Percentiles rank a stretch among this genome's conserved stretches.
These are phyloP conservation scores for Cytospora mali DNA, from an alignment of 2,329 filamentous ascomycete species.

Conservation along the genomic window DNA sequence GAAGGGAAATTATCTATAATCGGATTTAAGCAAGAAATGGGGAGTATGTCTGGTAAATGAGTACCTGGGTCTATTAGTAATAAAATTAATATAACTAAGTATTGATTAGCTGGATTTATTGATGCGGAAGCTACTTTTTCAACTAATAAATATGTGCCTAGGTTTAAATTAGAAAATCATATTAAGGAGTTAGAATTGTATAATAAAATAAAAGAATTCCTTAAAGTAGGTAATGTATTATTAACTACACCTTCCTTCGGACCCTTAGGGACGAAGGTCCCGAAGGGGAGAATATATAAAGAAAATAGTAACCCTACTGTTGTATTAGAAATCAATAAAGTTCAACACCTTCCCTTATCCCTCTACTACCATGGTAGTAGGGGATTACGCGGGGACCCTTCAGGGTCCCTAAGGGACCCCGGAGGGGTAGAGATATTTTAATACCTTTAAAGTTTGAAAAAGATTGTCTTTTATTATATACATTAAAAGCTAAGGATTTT, in stretches of 20 bases:
- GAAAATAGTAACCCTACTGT: slow-evolving; percentile 27
- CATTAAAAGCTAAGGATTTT: neutral
- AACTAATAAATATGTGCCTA: slow-evolving; percentile 15
- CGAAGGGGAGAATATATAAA: slow-evolving; percentile 22
- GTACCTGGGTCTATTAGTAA: slow-evolving; percentile 25
- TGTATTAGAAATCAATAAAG: slow-evolving; percentile 27
- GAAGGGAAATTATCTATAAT: slow-evolving; percentile 20
- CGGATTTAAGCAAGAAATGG: slow-evolving; percentile 11
- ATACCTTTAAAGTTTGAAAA: slow-evolving; percentile 18
- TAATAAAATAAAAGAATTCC: slow-evolving; percentile 28
- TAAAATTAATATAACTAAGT: slow-evolving; percentile 28
- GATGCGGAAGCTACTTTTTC: slow-evolving; percentile 23
- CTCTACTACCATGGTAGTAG: no score
- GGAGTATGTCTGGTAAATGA: slow-evolving; percentile 22
- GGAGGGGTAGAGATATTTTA: slow-evolving; percentile 24
- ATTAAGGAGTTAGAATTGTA: slow-evolving; percentile 27
- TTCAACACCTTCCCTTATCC: slow-evolving; percentile 22
- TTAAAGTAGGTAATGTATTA: slow-evolving; percentile 27
- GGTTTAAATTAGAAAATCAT: slow-evolving; percentile 25
- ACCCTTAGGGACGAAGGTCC: no score
- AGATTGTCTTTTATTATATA: neutral
- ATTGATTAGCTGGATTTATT: slow-evolving; percentile 24
- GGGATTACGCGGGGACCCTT: no score
- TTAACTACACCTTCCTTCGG: slow-evolving; percentile 26
- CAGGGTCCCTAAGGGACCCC: no score